phyloP scores from a whole-genome alignment of 78 protist genomes.

The Dictyostelium discoideum region DNA sequence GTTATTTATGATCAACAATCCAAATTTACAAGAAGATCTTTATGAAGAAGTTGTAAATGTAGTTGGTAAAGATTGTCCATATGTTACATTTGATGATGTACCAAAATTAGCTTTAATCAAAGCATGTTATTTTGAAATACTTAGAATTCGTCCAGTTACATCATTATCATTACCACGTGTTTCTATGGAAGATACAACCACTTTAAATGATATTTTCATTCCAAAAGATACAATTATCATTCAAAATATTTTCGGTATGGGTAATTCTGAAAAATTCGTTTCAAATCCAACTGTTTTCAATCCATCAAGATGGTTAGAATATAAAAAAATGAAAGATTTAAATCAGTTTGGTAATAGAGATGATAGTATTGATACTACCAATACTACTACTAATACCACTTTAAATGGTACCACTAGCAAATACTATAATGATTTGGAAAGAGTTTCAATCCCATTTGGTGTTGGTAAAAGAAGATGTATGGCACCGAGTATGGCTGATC shows the following conservation, averaged over 20 bases:
- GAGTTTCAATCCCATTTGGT: not conserved
- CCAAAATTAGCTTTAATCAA: not conserved
- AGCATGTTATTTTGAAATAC: conserved; percentile 1
- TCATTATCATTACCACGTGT: conserved; percentile 23
- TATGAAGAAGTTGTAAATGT: not conserved
- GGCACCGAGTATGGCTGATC: not conserved
- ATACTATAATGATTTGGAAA: not conserved
- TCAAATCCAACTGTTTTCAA: not conserved
- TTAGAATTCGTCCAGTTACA: conserved; percentile 16
- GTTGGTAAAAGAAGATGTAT: not conserved
- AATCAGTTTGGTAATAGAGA: not conserved
- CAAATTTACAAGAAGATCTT: not conserved
- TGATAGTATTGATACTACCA: not conserved
- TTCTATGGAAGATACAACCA: not conserved
- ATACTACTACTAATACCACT: not conserved
- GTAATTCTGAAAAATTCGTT: conserved; percentile 42
- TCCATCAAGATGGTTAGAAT: not conserved
- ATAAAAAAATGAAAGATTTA: not conserved
- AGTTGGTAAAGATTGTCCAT: not conserved
- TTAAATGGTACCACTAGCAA: not conserved
- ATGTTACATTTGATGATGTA: not conserved
- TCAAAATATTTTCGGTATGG: conserved; percentile 9
- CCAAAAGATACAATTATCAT: conserved; percentile 26
- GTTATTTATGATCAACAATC: conserved; percentile 30
- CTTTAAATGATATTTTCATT: not conserved